phyloP scores from a whole-genome alignment of 768 basidiomycete genomes.

The Tulasnella sp. region DNA sequence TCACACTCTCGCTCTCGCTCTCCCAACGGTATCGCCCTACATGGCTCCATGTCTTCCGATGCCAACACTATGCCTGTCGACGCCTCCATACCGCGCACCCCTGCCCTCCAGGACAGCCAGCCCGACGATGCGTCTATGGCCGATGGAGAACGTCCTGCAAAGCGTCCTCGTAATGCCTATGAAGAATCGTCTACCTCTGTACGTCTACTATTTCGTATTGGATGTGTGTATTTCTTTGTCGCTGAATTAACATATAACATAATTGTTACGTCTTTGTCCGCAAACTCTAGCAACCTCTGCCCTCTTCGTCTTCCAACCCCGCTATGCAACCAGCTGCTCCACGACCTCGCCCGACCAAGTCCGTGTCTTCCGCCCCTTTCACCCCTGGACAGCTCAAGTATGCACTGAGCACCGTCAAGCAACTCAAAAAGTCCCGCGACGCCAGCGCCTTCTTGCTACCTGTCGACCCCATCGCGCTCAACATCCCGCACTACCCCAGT shows the following conservation, averaged over 20 bases:
- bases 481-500: conserved; percentile 71
- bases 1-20: neutral
- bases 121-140: neutral
- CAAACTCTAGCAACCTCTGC: conserved; percentile 22
- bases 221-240: conserved; percentile 43
- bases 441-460: conserved; percentile 73
- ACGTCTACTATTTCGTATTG: conserved; percentile 50
- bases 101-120: neutral
- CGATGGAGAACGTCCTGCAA: conserved; percentile 70
- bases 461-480: conserved; percentile 71
- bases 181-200: conserved; percentile 69
- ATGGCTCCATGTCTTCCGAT: neutral
- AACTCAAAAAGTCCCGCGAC: conserved; percentile 81
- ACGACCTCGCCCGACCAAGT: conserved; percentile 24
- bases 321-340: conserved; percentile 26
- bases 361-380: conserved; percentile 30
- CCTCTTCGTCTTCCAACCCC: conserved; percentile 32
- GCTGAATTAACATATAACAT: conserved; percentile 51
- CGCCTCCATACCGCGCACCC: neutral
- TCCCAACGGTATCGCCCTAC: neutral
- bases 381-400: conserved; percentile 70
- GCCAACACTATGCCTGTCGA: neutral
- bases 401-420: conserved; percentile 64
- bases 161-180: conserved; percentile 67
- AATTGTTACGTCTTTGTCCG: conserved; percentile 25